Base-by-base conservation (phyloP, 257 asterid species). In the Vinca minor region DNA sequence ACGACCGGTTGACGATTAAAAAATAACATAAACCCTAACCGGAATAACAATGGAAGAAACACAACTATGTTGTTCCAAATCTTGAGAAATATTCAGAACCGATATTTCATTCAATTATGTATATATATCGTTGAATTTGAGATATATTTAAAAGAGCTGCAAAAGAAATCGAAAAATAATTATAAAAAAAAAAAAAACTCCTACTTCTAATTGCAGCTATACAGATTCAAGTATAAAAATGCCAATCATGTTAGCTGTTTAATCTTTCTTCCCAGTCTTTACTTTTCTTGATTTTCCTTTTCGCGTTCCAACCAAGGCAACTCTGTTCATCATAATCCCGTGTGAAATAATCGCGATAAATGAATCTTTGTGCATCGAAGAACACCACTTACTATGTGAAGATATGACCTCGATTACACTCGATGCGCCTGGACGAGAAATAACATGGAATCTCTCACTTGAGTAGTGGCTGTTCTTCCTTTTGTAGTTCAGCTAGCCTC, bases 401-500 rank as follows among this genome's bases (percentile, higher is more conserved):
- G n/a, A 5, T 67, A 21, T 23, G 20, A 25, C 42, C 61, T 59
- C 49, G 18, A 18, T 69, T 48, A 52, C n/a, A 20, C 29, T n/a
- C 23, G 4, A 14, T 17, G 32, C 23, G 56, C 29, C 35, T 36
- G 12, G 23, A 26, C 0, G 39, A 50, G 52, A 39, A 61, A 42
- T 9, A 15, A 26, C 12, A 44, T 34, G 18, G 35, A 67, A 68
- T 67, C 52, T n/a, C n/a, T 87, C 75, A 87, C 49, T 79, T 82
- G 78, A 87, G 71, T 69, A 83, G 63, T 48, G 62, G 73, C 67
- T 81, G 88, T 72, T 89, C 96, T 45, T 73, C 85, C 53, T 49
- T 64, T 76, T 89, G 93, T 34, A 89, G 72, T 72, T 86, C 80
- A 36, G 75, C 81, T 26, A 89, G 82, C 64, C 90, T 81, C 69